These are phyloP conservation scores for Didymella lethalis DNA, from an alignment of 2,329 filamentous ascomycete species.

Conservation along the genomic window DNA sequence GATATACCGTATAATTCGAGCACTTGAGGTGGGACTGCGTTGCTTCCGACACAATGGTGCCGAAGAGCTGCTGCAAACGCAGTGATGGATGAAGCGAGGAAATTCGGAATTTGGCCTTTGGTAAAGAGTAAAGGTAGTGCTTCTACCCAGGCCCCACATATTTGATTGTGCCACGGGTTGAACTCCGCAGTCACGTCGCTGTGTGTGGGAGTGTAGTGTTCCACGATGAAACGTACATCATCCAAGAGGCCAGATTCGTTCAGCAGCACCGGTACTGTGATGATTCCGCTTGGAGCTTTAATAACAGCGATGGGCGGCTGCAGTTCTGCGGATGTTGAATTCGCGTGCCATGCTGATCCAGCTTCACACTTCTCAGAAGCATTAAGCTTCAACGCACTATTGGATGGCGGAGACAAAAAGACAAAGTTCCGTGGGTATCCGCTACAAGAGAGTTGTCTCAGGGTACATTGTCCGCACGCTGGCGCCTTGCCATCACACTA, in stretches of 20 bases:
- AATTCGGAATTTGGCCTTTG: neutral
- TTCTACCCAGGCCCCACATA: slow-evolving; percentile 5
- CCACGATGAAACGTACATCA: neutral
- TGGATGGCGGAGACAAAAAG: neutral
- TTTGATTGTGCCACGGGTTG: slow-evolving; percentile 1
- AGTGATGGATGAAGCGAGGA: neutral
- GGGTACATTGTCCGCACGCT: neutral
- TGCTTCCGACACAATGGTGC: neutral
- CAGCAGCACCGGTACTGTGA: neutral
- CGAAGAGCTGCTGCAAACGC: neutral
- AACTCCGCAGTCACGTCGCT: neutral
- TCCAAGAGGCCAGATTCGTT: neutral
- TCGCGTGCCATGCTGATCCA: neutral
- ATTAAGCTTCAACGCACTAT: neutral
- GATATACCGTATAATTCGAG: neutral
- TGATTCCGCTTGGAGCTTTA: neutral
- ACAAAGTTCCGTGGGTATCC: neutral
- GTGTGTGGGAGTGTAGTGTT: neutral
- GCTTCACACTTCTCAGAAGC: neutral
- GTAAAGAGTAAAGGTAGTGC: neutral
- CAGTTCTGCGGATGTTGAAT: neutral
- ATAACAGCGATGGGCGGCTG: too few relatives aligned
- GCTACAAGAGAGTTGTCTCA: neutral
- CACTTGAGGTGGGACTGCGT: neutral
- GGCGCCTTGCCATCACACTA: neutral